These are phyloP conservation scores for Arthroderma sp. DNA, from an alignment of 2,329 filamentous ascomycete species.

Conservation along the genomic window DNA sequence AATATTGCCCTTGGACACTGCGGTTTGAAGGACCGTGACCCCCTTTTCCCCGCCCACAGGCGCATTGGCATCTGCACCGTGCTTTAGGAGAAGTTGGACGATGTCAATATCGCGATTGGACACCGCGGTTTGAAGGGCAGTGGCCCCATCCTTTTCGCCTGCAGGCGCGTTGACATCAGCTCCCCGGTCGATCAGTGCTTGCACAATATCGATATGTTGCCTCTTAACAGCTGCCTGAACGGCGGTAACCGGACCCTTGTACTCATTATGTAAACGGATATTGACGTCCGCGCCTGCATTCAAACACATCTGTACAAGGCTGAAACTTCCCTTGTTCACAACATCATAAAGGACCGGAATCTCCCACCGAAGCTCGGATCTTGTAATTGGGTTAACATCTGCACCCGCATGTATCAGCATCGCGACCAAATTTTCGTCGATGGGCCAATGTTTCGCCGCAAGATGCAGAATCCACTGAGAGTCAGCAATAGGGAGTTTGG, in stretches of 20 bases:
- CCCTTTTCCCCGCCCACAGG: not conserved
- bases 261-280: not conserved
- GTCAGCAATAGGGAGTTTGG: not conserved
- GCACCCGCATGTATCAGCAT: slow-evolving; percentile 8
- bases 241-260: not conserved
- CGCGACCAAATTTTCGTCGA: slow-evolving; percentile 4
- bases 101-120: not conserved
- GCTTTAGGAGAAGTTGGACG: not conserved
- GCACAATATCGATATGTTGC: not conserved
- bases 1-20: not conserved
- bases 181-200: slow-evolving; percentile 1
- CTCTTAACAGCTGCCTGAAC: not conserved
- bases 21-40: not conserved
- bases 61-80: slow-evolving; percentile 4
- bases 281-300: slow-evolving; percentile 10
- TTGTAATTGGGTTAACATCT: slow-evolving; percentile 3
- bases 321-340: slow-evolving; percentile 4
- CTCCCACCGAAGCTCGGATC: not conserved
- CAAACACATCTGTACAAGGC: slow-evolving; percentile 9
- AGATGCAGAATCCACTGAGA: slow-evolving; percentile 3
- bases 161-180: slow-evolving; percentile 1
- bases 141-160: not conserved
- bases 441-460: not conserved
- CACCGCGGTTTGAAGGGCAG: slow-evolving; percentile 1
- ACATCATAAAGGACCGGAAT: slow-evolving; percentile 8